phyloP scores from a whole-genome alignment of 192 early-diverging fungal genomes.

The Gaertneriomyces semiglobifer region DNA sequence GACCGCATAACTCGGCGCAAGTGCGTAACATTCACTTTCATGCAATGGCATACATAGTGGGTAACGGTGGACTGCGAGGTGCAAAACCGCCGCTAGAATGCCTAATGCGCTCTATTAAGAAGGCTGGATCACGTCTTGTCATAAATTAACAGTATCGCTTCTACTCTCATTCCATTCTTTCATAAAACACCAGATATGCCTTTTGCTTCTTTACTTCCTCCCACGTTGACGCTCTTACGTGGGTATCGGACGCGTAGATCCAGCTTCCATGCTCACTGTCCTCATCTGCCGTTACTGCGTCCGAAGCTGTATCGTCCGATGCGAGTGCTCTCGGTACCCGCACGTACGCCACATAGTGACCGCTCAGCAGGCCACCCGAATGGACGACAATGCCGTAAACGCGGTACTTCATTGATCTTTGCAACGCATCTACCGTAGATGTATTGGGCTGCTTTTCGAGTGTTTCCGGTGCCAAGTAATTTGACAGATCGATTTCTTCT shows the following conservation, averaged over 20 bases:
- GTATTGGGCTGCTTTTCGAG: conserved; percentile 4
- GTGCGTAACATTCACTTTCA: too few species aligned
- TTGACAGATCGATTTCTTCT: conserved; percentile 36
- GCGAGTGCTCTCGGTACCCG: conserved; percentile 10
- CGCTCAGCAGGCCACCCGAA: conserved; percentile 40
- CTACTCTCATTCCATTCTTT: conserved; percentile 13
- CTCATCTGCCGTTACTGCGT: neutral
- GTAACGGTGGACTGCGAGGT: too few species aligned
- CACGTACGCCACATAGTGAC: conserved; percentile 47
- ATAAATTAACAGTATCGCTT: too few species aligned
- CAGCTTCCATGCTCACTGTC: conserved; percentile 25
- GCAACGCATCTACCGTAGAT: neutral
- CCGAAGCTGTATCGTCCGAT: conserved; percentile 10
- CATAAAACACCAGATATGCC: conserved; percentile 51
- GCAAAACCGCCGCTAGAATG: too few species aligned
- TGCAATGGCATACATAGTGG: too few species aligned
- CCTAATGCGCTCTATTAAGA: too few species aligned
- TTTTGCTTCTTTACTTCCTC: conserved; percentile 39
- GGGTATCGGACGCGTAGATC: conserved; percentile 38
- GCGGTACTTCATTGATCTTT: conserved; percentile 24
- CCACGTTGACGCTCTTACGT: conserved; percentile 24
- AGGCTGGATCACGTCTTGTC: too few species aligned
- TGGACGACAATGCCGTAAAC: conserved; percentile 49
- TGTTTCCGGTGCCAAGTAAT: conserved; percentile 33
- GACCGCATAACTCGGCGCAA: too few species aligned